Base-by-base conservation (phyloP, 192 early-diverging fungal genomes). In the Coemansia sp. region DNA sequence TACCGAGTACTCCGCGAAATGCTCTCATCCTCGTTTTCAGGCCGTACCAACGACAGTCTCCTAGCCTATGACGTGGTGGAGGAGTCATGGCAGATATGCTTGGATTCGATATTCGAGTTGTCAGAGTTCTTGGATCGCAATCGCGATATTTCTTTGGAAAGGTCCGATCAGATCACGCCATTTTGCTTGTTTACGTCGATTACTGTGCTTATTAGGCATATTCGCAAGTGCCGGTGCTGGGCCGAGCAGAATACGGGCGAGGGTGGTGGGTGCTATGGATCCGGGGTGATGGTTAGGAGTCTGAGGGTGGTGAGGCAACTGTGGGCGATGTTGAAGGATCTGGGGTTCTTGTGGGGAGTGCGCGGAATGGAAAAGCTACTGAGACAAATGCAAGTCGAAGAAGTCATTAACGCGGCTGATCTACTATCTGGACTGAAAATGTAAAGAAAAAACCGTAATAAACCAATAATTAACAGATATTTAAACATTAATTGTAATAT, bases 151-250 rank as follows among this genome's bases (percentile, higher is more conserved):
- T 73, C 77, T 0, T 63, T 72, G 16, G 77, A 80, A 16, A 65
- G 77, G 35, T 75, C 60, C 48, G 77, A 80, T 37, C 47, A 43
- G 23, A 63, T 65, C 16, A 65, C 72, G n/a, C 59, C 77, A 0
- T 72, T 80, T 55, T 75, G 77, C 41, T 38, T 80, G 38, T 75
- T 80, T 34, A 71, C 69, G 0, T 43, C 61, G 12, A 72, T 69
- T 56, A 80, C 77, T 2, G 77, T 80, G 23, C 66, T 80, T 11
- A 61, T 80, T 34, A 68, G 77, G 42, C 69, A 80, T n/a, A 60
- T 75, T 31, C 72, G 72, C 45, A 72, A 67, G 55, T 79, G 72
- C 31, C 66, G 72, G 23, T 61, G 72, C 34, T 59, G 43, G 18
- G 57, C 69, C 14, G 60, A 59, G 23, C 21, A 52, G 50, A 52